Evolutionary conservation across 139 green algal species (phyloP), one percentile per base, ranked within the genome.

Genomic region (Trebouxia sp.): DNA sequence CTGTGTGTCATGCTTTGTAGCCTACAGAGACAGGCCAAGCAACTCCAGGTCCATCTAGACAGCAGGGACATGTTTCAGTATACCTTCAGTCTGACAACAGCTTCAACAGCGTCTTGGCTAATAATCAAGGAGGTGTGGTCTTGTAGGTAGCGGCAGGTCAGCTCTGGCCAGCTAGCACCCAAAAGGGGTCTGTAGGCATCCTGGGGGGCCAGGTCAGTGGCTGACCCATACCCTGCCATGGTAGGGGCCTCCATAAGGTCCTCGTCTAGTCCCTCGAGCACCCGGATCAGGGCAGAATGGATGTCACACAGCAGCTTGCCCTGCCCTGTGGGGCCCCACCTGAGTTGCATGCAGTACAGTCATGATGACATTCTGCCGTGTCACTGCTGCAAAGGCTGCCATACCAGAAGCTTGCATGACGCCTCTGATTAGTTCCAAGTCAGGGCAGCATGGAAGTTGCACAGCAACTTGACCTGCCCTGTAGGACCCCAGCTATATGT

Each of bases 181-280:
- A 85, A 41, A 45, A 85, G 74, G 12, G 81, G 81, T 66, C 81
- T 81, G 81, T 79, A 81, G 45, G 62, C 81, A 6, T 85, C 74
- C 24, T 78, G 74, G 5, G 81, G 81, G 35, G 55, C 56, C n/a
- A 85, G 74, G 26, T 85, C 81, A 15, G 53, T 50, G n/a, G 81
- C 74, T 11, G 81, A 66, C 53, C 75, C 81, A 28, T 78, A 77
- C 10, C 56, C 62, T 24, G 74, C 56, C 43, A 80, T 38, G 12
- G 81, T 80, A 22, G 81, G 74, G 22, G 74, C 45, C 47, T 80
- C 58, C 81, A 79, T 28, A n/a, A 81, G 35, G 43, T 81, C 81
- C 35, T 79, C 58, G 3, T 85, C 81, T 17, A 67, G 55, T 32
- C 74, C 65, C 43, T 85, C 81, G 38, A 85, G 56, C 38, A 85